phyloP scores from a whole-genome alignment of 805 yeast genomes.

The Myxozyma sirexii region DNA sequence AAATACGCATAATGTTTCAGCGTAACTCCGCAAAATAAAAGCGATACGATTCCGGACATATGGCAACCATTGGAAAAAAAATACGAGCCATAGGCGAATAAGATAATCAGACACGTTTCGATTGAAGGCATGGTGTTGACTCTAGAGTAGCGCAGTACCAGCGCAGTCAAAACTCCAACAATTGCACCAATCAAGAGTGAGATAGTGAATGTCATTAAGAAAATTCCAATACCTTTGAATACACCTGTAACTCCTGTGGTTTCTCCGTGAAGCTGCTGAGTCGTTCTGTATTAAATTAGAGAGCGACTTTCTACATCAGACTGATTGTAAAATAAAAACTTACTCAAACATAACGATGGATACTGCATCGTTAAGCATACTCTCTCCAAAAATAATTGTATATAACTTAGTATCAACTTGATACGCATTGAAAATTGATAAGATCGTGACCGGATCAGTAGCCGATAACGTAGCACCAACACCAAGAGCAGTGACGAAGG shows the following conservation, averaged over 20 bases:
- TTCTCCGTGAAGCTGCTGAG: slow-evolving; percentile 92
- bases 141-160: slow-evolving; percentile 87
- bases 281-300: slow-evolving; percentile 51
- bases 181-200: slow-evolving; percentile 87
- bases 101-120: slow-evolving; percentile 87
- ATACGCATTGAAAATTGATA: slow-evolving; percentile 94
- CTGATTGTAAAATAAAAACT: too few species aligned
- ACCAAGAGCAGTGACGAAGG: slow-evolving; percentile 93
- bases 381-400: slow-evolving; percentile 96
- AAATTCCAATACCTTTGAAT: slow-evolving; percentile 91
- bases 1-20: slow-evolving; percentile 95
- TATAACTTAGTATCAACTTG: slow-evolving; percentile 97
- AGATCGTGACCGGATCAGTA: slow-evolving; percentile 96
- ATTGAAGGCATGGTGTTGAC: slow-evolving; percentile 94
- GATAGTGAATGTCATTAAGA: slow-evolving; percentile 89
- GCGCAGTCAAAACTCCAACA: slow-evolving; percentile 85
- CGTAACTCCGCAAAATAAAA: slow-evolving; percentile 94
- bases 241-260: slow-evolving; percentile 72
- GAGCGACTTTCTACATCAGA: background rate
- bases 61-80: slow-evolving; percentile 98
- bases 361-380: slow-evolving; percentile 92
- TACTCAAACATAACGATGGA: slow-evolving; percentile 95
- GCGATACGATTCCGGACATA: slow-evolving; percentile 84
- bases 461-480: slow-evolving; percentile 98
- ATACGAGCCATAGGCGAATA: slow-evolving; percentile 93